These are phyloP conservation scores for Colletotrichum karsti DNA, from an alignment of 2,329 filamentous ascomycete species.

Conservation along the genomic window DNA sequence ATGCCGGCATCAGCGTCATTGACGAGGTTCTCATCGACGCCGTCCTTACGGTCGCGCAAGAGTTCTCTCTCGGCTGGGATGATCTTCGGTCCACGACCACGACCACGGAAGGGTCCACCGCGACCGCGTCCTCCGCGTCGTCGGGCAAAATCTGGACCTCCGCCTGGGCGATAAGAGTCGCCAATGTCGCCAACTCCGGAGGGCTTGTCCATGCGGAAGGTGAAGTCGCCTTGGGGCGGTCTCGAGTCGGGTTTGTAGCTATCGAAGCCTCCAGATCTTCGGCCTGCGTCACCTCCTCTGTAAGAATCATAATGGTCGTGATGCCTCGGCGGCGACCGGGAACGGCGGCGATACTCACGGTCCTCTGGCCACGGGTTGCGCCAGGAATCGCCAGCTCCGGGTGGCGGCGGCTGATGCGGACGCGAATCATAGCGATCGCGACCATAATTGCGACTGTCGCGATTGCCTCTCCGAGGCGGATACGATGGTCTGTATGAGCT, in stretches of 20 bases:
- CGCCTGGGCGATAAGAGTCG: conserved; percentile 41
- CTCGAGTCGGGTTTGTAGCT: conserved; percentile 46
- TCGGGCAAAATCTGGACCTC: conserved; percentile 15
- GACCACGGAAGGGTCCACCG: conserved; percentile 37
- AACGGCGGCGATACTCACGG: conserved; percentile 24
- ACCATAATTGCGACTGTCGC: conserved; percentile 16
- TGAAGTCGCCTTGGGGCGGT: conserved; percentile 59
- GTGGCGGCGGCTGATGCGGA: conserved; percentile 4
- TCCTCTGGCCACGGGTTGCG: conserved; percentile 25
- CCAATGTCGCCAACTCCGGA: conserved; percentile 50
- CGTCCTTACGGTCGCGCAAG: conserved; percentile 46
- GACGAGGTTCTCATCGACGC: conserved; percentile 54
- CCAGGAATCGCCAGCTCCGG: conserved; percentile 10
- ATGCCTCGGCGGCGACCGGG: conserved; percentile 13
- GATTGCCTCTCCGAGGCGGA: conserved; percentile 12
- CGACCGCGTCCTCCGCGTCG: conserved; percentile 24
- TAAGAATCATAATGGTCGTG: conserved; percentile 18
- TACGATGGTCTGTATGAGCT: conserved; percentile 28
- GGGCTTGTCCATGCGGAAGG: conserved; percentile 63
- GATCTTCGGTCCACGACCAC: conserved; percentile 34
- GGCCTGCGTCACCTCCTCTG: conserved; percentile 18
- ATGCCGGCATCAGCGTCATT: conserved; percentile 53
- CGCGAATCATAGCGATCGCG: conserved; percentile 5
- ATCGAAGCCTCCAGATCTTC: conserved; percentile 24
- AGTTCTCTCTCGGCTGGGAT: conserved; percentile 58